Evolutionary conservation across 768 basidiomycete species (phyloP).

Genomic region (Galerina sulciceps): DNA sequence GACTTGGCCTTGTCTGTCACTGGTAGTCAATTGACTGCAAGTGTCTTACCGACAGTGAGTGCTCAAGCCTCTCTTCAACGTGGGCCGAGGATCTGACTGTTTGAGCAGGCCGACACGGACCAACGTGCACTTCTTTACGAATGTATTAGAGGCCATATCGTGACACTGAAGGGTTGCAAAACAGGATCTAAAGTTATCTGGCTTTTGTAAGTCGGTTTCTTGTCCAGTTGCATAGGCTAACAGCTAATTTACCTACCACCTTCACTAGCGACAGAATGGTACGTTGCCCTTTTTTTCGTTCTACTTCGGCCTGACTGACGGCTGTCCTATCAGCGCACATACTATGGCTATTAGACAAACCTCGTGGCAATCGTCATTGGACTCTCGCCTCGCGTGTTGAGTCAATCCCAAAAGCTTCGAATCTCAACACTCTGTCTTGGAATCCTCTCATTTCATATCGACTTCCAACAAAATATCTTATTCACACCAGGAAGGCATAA

Average conservation of each 20-base stretch:
- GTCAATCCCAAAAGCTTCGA: constrained; percentile 12
- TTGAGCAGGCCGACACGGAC: constrained; percentile 76
- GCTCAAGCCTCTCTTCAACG: background rate
- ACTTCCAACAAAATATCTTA: constrained; percentile 23
- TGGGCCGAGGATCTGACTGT: constrained; percentile 5
- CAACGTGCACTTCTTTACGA: constrained; percentile 83
- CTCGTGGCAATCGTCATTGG: background rate
- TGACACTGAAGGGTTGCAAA: constrained; percentile 89
- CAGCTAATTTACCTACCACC: constrained; percentile 7
- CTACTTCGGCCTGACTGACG: constrained; percentile 5
- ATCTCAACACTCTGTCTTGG: constrained; percentile 29
- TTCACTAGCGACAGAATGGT: constrained; percentile 45
- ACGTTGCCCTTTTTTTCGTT: constrained; percentile 1
- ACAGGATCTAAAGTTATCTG: constrained; percentile 92
- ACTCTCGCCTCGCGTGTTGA: constrained; percentile 7
- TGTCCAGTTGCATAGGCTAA: background rate
- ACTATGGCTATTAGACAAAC: constrained; percentile 43
- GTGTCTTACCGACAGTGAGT: constrained; percentile 74
- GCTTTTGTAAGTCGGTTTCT: constrained; percentile 66
- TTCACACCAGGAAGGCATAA: constrained; percentile 21
- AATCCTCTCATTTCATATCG: constrained; percentile 25
- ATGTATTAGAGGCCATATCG: constrained; percentile 86
- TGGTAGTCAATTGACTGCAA: constrained; percentile 86
- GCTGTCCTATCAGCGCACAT: constrained; percentile 38
- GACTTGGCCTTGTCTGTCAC: constrained; percentile 84